These are phyloP conservation scores for Cadophora gregata DNA, from an alignment of 2,329 filamentous ascomycete species.

Conservation along the genomic window DNA sequence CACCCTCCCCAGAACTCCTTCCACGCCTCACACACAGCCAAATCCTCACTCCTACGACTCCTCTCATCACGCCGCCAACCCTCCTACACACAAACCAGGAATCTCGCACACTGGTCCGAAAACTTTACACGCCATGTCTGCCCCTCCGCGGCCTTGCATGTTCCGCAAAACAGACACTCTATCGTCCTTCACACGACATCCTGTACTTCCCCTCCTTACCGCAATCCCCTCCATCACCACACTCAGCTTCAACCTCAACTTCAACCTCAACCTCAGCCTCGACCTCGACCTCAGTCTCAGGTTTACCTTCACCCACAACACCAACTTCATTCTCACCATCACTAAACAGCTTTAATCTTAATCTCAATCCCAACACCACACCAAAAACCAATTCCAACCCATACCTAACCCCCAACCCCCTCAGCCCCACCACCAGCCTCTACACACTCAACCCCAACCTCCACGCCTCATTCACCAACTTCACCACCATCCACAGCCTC, in stretches of 20 bases:
- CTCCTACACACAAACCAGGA: slow-evolving; percentile 31
- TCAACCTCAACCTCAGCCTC: too few species aligned
- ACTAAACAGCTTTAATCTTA: too few species aligned
- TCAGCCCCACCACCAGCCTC: slow-evolving; percentile 18
- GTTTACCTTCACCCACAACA: too few species aligned
- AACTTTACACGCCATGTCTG: slow-evolving; percentile 27
- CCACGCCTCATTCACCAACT: slow-evolving; percentile 27
- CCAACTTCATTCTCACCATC: too few species aligned
- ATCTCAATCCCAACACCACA: too few species aligned
- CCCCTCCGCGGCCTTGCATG: slow-evolving; percentile 14
- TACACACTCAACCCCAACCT: slow-evolving; percentile 5
- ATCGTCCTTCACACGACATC: neutral
- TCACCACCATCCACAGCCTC: slow-evolving; percentile 19
- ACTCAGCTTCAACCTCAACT: neutral
- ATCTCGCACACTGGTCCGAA: slow-evolving; percentile 18
- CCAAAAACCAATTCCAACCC: too few species aligned
- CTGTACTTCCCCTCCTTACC: neutral
- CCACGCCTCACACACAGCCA: neutral
- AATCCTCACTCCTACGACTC: neutral
- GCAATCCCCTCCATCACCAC: neutral
- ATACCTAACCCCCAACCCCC: neutral
- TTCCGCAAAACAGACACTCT: neutral
- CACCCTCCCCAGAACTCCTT: neutral
- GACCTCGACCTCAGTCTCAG: too few species aligned
- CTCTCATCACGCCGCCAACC: slow-evolving; percentile 5